Evolutionary conservation across 208 protist genomes (phyloP).

Genomic region (Blastocrithidia nonstop): DNA sequence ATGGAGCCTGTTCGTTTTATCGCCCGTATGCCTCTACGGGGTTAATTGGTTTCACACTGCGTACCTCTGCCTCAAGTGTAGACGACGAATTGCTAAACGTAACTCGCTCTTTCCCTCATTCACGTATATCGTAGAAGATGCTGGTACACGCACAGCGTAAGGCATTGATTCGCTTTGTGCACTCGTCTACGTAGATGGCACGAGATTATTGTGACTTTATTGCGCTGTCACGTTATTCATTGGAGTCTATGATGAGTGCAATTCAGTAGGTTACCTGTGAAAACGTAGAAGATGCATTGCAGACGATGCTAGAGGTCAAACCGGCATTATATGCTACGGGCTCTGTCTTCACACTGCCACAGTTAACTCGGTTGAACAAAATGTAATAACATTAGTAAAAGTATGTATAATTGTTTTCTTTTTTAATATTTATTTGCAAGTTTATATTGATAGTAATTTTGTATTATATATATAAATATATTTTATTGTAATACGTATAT

Average conservation of each 20-base stretch:
- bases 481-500: no score
- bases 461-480: neutral
- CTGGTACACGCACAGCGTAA: conserved; percentile 17
- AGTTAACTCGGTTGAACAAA: conserved; percentile 14
- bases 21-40: conserved; percentile 55
- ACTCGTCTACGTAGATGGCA: conserved; percentile 34
- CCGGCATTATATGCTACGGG: conserved; percentile 46
- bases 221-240: conserved; percentile 22
- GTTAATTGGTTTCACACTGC: conserved; percentile 64
- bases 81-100: conserved; percentile 15
- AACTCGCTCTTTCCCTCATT: conserved; percentile 16
- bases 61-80: conserved; percentile 27
- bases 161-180: conserved; percentile 21
- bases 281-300: conserved; percentile 34
- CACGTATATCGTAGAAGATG: conserved; percentile 7
- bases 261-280: conserved; percentile 29
- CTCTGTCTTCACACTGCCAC: conserved; percentile 39
- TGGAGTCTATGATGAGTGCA: conserved; percentile 28
- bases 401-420: conserved; percentile 6
- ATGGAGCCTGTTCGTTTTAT: conserved; percentile 55
- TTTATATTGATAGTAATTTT: neutral
- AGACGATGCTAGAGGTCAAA: conserved; percentile 14
- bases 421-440: conserved; percentile 3
- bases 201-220: conserved; percentile 79
- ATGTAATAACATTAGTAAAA: neutral